Conservation (phyloP, 768 basidiomycete genomes). For the Lactifluus echinatus region DNA sequence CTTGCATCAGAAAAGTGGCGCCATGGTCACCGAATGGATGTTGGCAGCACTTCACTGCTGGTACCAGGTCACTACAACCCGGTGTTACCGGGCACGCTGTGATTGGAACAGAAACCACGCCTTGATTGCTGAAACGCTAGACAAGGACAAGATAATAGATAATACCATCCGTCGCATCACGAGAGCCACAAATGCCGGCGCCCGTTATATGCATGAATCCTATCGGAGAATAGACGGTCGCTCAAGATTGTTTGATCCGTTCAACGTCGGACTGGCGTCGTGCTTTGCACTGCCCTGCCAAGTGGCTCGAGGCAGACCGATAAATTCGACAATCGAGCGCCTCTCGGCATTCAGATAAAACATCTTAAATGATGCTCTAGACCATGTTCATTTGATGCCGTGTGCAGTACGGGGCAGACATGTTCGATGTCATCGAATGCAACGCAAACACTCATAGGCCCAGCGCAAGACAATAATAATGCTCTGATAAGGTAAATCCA, state of each 20-base stretch:
- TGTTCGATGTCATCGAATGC: no score
- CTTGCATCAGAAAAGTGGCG: constrained; percentile 9
- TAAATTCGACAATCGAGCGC: neutral
- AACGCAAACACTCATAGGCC: no score
- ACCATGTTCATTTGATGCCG: neutral
- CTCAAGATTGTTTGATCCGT: neutral
- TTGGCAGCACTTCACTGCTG: neutral
- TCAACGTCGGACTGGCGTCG: neutral
- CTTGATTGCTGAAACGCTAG: neutral
- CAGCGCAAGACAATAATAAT: neutral
- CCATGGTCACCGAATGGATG: neutral
- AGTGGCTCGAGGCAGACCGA: neutral
- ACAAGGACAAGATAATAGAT: neutral
- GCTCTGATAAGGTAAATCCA: neutral
- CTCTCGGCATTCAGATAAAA: neutral
- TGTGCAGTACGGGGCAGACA: neutral
- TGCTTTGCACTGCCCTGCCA: neutral
- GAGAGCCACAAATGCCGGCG: neutral
- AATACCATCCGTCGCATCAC: neutral
- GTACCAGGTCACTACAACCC: neutral
- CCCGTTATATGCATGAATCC: neutral
- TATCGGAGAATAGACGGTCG: neutral
- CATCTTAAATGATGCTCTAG: neutral
- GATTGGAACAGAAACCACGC: neutral
- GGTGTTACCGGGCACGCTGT: neutral